Evolutionary conservation across 352 stramenopile genomes (phyloP).

Genomic region (Globisporangium mamillatum): DNA sequence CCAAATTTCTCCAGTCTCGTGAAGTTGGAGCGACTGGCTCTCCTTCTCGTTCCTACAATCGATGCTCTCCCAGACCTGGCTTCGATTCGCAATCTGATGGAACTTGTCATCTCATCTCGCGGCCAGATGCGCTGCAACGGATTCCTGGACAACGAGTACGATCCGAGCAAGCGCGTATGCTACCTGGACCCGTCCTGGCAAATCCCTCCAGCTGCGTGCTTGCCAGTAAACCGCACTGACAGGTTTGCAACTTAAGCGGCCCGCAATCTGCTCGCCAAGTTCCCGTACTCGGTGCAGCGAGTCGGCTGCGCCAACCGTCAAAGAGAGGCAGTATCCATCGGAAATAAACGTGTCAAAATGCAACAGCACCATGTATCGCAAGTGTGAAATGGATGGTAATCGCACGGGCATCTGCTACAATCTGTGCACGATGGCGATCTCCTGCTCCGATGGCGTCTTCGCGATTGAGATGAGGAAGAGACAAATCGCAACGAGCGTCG

Average conservation of each 20-base stretch:
- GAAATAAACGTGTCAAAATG: slow-evolving; percentile 15
- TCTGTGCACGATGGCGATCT: slow-evolving; percentile 26
- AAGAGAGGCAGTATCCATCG: slow-evolving; percentile 3
- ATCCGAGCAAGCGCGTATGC: slow-evolving; percentile 12
- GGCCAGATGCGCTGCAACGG: slow-evolving; percentile 18
- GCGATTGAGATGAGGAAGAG: slow-evolving; percentile 24
- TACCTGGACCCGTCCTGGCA: background rate
- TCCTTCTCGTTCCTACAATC: background rate
- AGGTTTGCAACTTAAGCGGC: slow-evolving; percentile 5
- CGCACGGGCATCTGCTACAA: slow-evolving; percentile 32
- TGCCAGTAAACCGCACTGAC: slow-evolving; percentile 1
- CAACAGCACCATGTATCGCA: slow-evolving; percentile 24
- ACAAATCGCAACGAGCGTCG: slow-evolving; percentile 30
- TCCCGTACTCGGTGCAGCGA: background rate
- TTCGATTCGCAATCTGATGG: background rate
- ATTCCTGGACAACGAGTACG: slow-evolving; percentile 9
- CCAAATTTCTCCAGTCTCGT: background rate
- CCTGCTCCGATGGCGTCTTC: slow-evolving; percentile 22
- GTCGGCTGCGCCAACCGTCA: background rate
- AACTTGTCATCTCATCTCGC: background rate
- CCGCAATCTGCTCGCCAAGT: background rate
- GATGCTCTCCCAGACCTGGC: slow-evolving; percentile 11
- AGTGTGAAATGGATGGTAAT: slow-evolving; percentile 14
- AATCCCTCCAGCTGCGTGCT: background rate
- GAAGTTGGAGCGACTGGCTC: background rate